Evolutionary conservation across 257 asterid genomes (phyloP).

Genomic region (Solanum virginianum): DNA sequence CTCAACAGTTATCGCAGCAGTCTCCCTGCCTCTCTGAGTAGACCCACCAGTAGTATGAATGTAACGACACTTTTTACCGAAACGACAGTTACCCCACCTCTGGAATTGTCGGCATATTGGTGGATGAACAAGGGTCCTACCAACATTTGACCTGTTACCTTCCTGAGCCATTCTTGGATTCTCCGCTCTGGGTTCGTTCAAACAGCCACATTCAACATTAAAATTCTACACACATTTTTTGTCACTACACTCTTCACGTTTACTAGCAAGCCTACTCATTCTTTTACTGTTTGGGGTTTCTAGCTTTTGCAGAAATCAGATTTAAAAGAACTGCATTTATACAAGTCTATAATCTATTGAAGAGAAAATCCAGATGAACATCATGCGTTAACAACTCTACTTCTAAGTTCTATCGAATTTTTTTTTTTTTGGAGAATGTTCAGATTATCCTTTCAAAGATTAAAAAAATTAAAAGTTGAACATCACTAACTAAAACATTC

Average conservation of each 20-base stretch:
- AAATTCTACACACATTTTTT: neutral
- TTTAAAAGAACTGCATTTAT: neutral
- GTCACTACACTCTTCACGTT: neutral
- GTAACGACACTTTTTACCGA: constrained; percentile 27
- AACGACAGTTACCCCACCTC: constrained; percentile 20
- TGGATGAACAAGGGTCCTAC: neutral
- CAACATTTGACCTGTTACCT: constrained; percentile 3
- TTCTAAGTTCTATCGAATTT: neutral
- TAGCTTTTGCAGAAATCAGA: neutral
- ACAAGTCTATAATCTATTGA: no score
- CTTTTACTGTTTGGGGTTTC: neutral
- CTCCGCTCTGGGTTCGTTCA: constrained; percentile 2
- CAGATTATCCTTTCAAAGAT: neutral
- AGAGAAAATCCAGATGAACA: neutral
- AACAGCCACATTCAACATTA: neutral
- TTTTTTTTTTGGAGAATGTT: neutral
- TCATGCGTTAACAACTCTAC: neutral
- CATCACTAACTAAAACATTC: no score
- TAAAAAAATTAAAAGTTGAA: neutral
- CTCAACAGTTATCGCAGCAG: neutral
- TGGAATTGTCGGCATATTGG: constrained; percentile 20
- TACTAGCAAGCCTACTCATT: neutral
- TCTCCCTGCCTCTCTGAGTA: neutral
- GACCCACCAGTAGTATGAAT: constrained; percentile 12
- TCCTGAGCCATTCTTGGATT: constrained; percentile 7